These are phyloP conservation scores for Cladosporium cucumerinum DNA, from an alignment of 2,329 filamentous ascomycete species.

Conservation along the genomic window DNA sequence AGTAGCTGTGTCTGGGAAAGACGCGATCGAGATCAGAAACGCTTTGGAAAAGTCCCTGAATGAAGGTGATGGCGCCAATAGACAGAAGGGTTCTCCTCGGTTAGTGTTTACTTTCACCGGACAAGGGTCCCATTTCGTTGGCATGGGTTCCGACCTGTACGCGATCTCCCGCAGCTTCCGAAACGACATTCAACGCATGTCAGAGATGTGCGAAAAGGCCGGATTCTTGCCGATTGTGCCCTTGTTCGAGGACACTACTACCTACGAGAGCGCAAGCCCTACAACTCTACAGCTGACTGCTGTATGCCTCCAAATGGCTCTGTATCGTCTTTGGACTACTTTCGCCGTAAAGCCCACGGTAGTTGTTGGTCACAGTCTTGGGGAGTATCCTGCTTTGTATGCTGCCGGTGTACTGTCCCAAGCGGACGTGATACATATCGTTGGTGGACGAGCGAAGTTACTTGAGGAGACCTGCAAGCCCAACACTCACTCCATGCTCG, in stretches of 20 bases:
- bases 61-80: slow-evolving; percentile 49
- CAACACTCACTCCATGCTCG: slow-evolving; percentile 65
- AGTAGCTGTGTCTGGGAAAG: slow-evolving; percentile 45
- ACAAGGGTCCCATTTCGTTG: slow-evolving; percentile 52
- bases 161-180: slow-evolving; percentile 47
- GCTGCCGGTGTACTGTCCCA: slow-evolving; percentile 69
- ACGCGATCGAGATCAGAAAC: slow-evolving; percentile 46
- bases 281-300: slow-evolving; percentile 52
- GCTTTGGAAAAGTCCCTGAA: slow-evolving; percentile 47
- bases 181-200: slow-evolving; percentile 46
- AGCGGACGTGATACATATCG: slow-evolving; percentile 68
- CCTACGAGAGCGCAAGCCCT: slow-evolving; percentile 48
- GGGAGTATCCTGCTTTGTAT: slow-evolving; percentile 71
- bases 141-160: slow-evolving; percentile 49
- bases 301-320: slow-evolving; percentile 52
- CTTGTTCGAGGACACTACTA: slow-evolving; percentile 47
- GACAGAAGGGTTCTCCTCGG: slow-evolving; percentile 49
- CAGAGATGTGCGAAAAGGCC: slow-evolving; percentile 45
- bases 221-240: slow-evolving; percentile 49
- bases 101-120: slow-evolving; percentile 53
- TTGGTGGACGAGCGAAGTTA: slow-evolving; percentile 64
- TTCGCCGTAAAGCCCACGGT: slow-evolving; percentile 53
- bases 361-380: slow-evolving; percentile 59
- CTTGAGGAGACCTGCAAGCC: slow-evolving; percentile 64
- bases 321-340: slow-evolving; percentile 51